Base-by-base conservation (phyloP, 2,329 filamentous ascomycete genomes). In the Aspergillus hortae region DNA sequence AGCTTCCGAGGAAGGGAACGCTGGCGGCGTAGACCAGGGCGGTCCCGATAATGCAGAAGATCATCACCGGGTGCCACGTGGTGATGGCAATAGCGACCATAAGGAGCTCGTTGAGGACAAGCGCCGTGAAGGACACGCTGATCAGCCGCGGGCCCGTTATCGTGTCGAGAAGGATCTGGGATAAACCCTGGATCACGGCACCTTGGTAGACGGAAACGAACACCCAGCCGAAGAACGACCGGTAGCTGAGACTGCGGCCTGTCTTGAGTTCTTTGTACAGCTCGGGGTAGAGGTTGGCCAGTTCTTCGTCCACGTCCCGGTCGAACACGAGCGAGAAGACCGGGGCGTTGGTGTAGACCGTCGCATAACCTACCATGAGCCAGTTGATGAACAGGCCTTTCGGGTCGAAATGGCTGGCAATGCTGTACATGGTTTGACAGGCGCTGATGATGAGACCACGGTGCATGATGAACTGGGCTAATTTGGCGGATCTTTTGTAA, bases 71-170 rank as follows among this genome's bases (percentile, higher is more conserved):
- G 71, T 97, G 94, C 94, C 94, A 99, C 0, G 94, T 99, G 3
- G 90, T 96, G 62, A 99, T 89, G 68, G 96, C 89, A 53, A 95
- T 90, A 3, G 92, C 92, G 2, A 97, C 94, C 95, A 99, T 99
- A 62, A 95, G 82, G 54, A 99, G 81, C 69, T 99, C 94, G 70
- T 97, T 99, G 56, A 97, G 77, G 4, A 99, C 85, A 2, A 99
- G 82, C 0, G 91, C 90, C 0, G 92, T 95, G 68, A 96, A 99
- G 52, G 87, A 91, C 43, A 99, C 89, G 21, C 89, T 85, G 49
- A 97, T 89, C 86, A 99, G 95, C 54, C 77, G 79, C 11, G 80
- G 77, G 1, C 76, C 76, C 43, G 75, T 64, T 58, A 90, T 85
- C 2, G 89, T 85, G 56, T 89, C 87, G 3, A 94, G 88, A 19